Percentiles rank a stretch among this genome's conserved stretches.
Evolutionary conservation across 2,329 filamentous ascomycete genomes (phyloP).

Genomic region (Fusarium citri): DNA sequence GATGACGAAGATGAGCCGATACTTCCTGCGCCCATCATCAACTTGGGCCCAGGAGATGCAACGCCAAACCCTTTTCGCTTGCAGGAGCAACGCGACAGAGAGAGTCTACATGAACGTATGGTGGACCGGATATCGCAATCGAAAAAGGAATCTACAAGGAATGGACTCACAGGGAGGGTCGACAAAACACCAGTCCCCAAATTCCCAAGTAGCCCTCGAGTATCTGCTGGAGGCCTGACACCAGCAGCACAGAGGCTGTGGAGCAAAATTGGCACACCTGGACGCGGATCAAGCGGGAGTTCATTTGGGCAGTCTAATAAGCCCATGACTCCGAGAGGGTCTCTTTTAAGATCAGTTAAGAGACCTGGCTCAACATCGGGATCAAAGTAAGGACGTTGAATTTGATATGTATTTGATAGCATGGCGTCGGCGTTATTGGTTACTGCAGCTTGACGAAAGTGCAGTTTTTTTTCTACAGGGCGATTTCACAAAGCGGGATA

Average conservation of each 20-base stretch:
- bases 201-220: conserved; percentile 74
- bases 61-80: conserved; percentile 86
- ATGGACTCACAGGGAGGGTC: conserved; percentile 69
- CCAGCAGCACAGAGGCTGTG: conserved; percentile 79
- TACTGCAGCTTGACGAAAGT: neutral
- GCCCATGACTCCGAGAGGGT: conserved; percentile 54
- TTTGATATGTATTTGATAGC: neutral
- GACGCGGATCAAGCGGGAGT: conserved; percentile 47
- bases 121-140: conserved; percentile 83
- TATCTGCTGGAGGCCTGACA: conserved; percentile 67
- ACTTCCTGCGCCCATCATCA: conserved; percentile 56
- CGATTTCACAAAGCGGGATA: neutral
- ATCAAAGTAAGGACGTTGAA: conserved; percentile 8
- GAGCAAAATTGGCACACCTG: conserved; percentile 67
- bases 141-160: conserved; percentile 71
- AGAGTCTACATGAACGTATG: conserved; percentile 86
- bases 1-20: conserved; percentile 57
- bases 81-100: conserved; percentile 77
- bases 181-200: conserved; percentile 73
- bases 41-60: conserved; percentile 69
- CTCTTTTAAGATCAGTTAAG: conserved; percentile 52
- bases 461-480: neutral
- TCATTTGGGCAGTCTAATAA: conserved; percentile 55
- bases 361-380: conserved; percentile 42
- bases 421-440: conserved; percentile 1